Percentiles rank a stretch among this genome's conserved stretches.
phyloP scores from a whole-genome alignment of 148 eudicot species.

The Spergularia marina region DNA sequence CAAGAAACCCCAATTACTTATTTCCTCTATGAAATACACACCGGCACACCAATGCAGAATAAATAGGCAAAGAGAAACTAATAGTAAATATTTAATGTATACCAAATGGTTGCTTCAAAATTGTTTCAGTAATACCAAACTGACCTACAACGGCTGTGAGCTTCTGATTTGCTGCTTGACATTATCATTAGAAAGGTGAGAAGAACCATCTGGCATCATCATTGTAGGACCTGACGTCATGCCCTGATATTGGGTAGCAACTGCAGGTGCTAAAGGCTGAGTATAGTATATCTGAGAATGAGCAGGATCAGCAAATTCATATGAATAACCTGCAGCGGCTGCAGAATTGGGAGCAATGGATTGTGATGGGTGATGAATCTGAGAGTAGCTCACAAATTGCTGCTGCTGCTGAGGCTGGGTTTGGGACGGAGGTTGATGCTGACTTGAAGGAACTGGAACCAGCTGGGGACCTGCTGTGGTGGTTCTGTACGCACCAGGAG shows the following conservation, averaged over 20 bases:
- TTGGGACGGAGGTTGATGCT: constrained; percentile 30
- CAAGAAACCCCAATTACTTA: constrained; percentile 42
- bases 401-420: constrained; percentile 31
- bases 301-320: constrained; percentile 65
- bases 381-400: constrained; percentile 60
- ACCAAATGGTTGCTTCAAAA: constrained; percentile 54
- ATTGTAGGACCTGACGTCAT: constrained; percentile 37
- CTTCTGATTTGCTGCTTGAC: constrained; percentile 49
- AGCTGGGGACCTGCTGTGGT: constrained; percentile 36
- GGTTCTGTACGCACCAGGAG: constrained; percentile 48
- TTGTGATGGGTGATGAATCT: constrained; percentile 66
- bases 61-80: constrained; percentile 22
- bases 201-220: constrained; percentile 46
- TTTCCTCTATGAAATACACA: constrained; percentile 47
- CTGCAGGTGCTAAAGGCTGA: constrained; percentile 54
- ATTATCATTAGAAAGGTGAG: constrained; percentile 51
- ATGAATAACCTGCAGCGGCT: constrained; percentile 49
- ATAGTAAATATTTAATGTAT: constrained; percentile 30
- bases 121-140: constrained; percentile 38
- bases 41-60: constrained; percentile 54
- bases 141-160: constrained; percentile 46
- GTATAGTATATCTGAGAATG: constrained; percentile 59
- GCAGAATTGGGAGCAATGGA: constrained; percentile 50
- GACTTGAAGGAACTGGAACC: constrained; percentile 50
- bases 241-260: constrained; percentile 70